These are phyloP conservation scores for Globomyces pollinis-pini DNA, from an alignment of 192 early-diverging fungal genomes.

Conservation along the genomic window DNA sequence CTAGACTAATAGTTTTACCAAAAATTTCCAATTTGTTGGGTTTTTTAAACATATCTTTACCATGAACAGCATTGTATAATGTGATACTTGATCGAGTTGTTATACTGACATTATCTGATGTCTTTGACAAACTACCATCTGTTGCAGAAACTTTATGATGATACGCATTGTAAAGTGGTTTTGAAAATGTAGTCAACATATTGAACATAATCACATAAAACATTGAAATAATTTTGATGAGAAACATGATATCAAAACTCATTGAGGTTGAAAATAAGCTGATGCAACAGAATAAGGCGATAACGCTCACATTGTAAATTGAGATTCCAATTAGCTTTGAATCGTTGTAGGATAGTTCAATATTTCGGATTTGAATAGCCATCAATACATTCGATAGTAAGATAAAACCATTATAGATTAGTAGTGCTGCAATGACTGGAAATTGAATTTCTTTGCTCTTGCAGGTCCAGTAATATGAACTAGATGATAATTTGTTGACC, in stretches of 20 bases:
- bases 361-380: conserved; percentile 1
- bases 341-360: not conserved
- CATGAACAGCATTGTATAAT: no score
- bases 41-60: no score
- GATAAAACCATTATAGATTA: not conserved
- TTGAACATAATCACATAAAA: conserved; percentile 6
- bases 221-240: conserved; percentile 4
- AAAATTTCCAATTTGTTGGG: no score
- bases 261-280: no score
- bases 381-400: not conserved
- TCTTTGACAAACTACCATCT: no score
- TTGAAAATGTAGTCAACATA: conserved; percentile 1
- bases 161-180: no score
- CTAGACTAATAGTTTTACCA: no score
- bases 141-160: no score
- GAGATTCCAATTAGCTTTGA: conserved; percentile 1
- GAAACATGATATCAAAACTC: no score
- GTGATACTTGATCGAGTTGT: no score
- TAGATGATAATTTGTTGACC: not conserved
- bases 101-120: no score
- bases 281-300: no score
- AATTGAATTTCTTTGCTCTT: not conserved
- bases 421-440: not conserved
- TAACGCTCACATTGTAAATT: conserved; percentile 14
- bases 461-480: conserved; percentile 2